Conservation (phyloP, 2,329 filamentous ascomycete genomes). For the Sporothrix schenckii region DNA sequence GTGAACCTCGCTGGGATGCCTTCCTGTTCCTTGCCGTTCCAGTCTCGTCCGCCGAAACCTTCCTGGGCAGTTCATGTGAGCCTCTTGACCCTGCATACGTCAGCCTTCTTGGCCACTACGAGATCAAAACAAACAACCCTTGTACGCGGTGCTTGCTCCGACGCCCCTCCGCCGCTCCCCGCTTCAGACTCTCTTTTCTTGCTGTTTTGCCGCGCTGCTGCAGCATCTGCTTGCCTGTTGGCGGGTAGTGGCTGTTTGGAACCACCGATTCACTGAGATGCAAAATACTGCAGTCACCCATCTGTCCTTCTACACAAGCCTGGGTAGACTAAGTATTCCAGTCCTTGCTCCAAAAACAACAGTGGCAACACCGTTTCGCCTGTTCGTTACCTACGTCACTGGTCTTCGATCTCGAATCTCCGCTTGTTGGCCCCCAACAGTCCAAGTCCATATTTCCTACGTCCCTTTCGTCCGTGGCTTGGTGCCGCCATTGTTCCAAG, state of each 20-base stretch:
- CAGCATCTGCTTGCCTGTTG: conserved; percentile 10
- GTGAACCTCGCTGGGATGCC: too few relatives aligned
- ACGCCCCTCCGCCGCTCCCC: not conserved
- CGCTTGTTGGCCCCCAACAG: conserved; percentile 5
- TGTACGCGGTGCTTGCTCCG: conserved; percentile 7
- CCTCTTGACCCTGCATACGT: not conserved
- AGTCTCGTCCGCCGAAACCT: not conserved
- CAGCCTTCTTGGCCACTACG: not conserved
- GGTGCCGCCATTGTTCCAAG: not conserved
- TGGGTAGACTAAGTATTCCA: not conserved
- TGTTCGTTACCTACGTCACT: conserved; percentile 9
- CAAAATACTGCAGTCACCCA: conserved; percentile 15
- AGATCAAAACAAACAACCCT: conserved; percentile 3
- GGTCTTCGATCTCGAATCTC: not conserved
- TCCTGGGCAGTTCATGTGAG: too few relatives aligned
- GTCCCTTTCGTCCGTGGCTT: not conserved
- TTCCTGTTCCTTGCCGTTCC: not conserved
- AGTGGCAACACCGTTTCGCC: not conserved
- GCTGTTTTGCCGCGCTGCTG: not conserved
- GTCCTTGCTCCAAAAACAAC: conserved; percentile 8
- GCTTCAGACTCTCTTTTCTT: not conserved
- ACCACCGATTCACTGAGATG: conserved; percentile 2
- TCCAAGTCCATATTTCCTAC: not conserved
- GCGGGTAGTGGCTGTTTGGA: not conserved
- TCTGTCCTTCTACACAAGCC: not conserved